Evolutionary conservation across 495 filamentous ascomycete species (phyloP), one percentile per base, ranked within the genome.

Genomic region (Massariosphaeria phaeospora): DNA sequence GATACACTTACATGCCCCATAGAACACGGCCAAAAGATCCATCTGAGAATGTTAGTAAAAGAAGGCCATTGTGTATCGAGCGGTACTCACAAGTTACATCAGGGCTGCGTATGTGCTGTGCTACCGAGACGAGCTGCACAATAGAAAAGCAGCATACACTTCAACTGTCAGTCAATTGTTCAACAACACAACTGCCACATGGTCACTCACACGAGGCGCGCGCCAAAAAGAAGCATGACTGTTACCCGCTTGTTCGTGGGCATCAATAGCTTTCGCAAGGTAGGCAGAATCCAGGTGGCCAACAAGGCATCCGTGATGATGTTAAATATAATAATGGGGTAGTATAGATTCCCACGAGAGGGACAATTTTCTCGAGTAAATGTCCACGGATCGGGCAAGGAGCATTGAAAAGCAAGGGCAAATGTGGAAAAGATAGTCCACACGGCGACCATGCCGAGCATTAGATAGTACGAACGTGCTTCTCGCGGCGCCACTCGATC

Each of bases 401-500:
- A 18, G 46, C 63, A 63, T 45, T 66, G 63, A 25, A 66, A 66
- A 3, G 63, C 56, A 6, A 55, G 35, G 12, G 42, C 54, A 23
- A 66, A 47, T 21, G 63, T 30, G 6, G 61, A 48, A 34, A 66
- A 64, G 18, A 64, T 2, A n/a, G 26, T 39, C 61, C 62, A 66
- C 3, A 26, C 36, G 35, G 18, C 45, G 26, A 54, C 36, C n/a
- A 55, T 12, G 20, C 12, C 24, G 7, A 59, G 48, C 40, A 59
- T 42, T 11, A 48, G 15, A 31, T 49, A 48, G 21, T 12, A 61
- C 12, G 44, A 25, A 42, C 42, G 24, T 26, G 40, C 26, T 20
- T 43, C 27, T 36, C 39, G 50, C 8, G 57, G 49, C 11, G 55
- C 62, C 11, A 66, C 47, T 7, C 64, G 52, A 24, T 59, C 41